Evolutionary conservation across 345 rosid species (phyloP).

Genomic region (Acer negundo): DNA sequence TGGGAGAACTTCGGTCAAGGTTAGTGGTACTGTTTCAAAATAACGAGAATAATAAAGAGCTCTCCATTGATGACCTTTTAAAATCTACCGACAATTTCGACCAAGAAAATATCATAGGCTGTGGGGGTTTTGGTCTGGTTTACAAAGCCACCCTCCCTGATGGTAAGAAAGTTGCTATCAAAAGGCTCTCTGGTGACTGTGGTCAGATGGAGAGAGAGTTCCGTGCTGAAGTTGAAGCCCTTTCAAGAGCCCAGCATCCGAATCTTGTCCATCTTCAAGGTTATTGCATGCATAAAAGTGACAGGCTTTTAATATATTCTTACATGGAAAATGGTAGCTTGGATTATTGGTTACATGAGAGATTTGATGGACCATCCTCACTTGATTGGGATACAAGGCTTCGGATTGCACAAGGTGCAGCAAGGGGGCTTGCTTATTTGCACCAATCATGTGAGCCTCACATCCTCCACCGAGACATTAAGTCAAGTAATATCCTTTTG

Average conservation of each 20-base stretch:
- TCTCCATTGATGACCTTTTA: conserved; percentile 63
- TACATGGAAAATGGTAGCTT: conserved; percentile 91
- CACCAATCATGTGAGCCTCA: conserved; percentile 83
- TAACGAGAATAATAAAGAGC: conserved; percentile 48
- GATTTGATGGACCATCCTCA: conserved; percentile 59
- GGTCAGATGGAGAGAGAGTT: conserved; percentile 90
- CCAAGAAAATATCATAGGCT: conserved; percentile 79
- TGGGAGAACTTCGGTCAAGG: conserved; percentile 54
- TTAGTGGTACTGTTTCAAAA: conserved; percentile 63
- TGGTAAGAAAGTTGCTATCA: conserved; percentile 70
- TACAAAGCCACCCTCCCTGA: conserved; percentile 72
- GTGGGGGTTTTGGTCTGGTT: conserved; percentile 91
- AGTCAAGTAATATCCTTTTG: conserved; percentile 82
- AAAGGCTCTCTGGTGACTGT: conserved; percentile 81
- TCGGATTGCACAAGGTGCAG: conserved; percentile 72
- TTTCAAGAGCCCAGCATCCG: conserved; percentile 84
- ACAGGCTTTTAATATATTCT: conserved; percentile 75
- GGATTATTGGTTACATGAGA: conserved; percentile 91
- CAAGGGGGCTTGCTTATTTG: conserved; percentile 67
- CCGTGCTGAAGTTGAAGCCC: conserved; percentile 83
- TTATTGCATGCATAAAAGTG: conserved; percentile 58
- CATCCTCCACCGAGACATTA: conserved; percentile 82
- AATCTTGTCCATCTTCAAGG: conserved; percentile 86
- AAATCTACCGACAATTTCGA: conserved; percentile 72
- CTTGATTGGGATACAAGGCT: conserved; percentile 70